Conservation (phyloP, 345 rosid species). For the Cardiospermum halicacabum region DNA sequence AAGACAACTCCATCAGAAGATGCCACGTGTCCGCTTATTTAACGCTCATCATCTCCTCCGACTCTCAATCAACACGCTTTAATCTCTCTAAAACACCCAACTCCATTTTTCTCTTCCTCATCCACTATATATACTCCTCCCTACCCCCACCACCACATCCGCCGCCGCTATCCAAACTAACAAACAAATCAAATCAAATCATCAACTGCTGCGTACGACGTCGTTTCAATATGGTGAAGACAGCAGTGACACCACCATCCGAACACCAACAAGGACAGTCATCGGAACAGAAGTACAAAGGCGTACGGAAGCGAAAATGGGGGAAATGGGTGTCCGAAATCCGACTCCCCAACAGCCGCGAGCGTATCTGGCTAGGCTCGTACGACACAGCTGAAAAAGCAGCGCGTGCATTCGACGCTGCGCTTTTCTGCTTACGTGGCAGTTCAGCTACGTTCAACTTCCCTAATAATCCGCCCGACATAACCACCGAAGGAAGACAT, state of each 20-base stretch:
- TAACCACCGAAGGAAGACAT: slow-evolving; percentile 25
- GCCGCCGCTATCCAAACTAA: slow-evolving; percentile 27
- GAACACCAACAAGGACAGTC: background rate
- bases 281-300: slow-evolving; percentile 52
- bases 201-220: too few relatives aligned
- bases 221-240: slow-evolving; percentile 11
- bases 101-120: background rate
- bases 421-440: slow-evolving; percentile 68
- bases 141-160: too few relatives aligned
- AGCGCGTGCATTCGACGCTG: slow-evolving; percentile 94
- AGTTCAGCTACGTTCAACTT: slow-evolving; percentile 58
- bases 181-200: too few relatives aligned
- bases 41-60: background rate
- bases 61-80: slow-evolving; percentile 23
- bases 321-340: slow-evolving; percentile 96
- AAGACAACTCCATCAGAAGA: too few relatives aligned
- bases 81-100: background rate
- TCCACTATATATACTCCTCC: slow-evolving; percentile 5
- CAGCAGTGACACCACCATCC: slow-evolving; percentile 5
- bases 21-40: background rate
- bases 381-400: slow-evolving; percentile 72
- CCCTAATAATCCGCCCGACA: slow-evolving; percentile 52
- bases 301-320: slow-evolving; percentile 89
- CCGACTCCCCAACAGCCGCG: slow-evolving; percentile 85
- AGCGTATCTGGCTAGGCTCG: slow-evolving; percentile 89